Conservation (phyloP, 257 asterid genomes). For the Coffea canephora region DNA sequence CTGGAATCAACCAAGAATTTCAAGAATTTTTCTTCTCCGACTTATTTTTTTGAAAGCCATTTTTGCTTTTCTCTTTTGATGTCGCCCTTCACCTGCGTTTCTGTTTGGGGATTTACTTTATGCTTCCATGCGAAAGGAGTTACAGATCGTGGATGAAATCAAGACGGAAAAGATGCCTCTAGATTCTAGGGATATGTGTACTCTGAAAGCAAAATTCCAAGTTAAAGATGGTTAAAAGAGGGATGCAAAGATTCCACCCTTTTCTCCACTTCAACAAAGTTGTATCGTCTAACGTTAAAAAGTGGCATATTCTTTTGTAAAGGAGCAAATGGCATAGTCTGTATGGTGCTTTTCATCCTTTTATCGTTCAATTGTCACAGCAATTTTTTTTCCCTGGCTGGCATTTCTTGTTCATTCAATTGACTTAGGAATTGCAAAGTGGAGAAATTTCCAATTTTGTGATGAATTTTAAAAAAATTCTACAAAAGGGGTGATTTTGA, state of each 20-base stretch:
- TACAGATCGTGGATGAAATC: slow-evolving; percentile 7
- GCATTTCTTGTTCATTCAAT: background rate
- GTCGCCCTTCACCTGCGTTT: slow-evolving; percentile 36
- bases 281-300: slow-evolving; percentile 29
- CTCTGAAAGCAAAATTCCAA: slow-evolving; percentile 5
- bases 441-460: too few species aligned
- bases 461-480: too few species aligned
- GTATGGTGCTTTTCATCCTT: background rate
- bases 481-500: too few species aligned
- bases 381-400: background rate
- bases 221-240: slow-evolving; percentile 4
- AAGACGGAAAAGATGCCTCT: slow-evolving; percentile 17
- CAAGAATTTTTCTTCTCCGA: background rate
- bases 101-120: slow-evolving; percentile 27
- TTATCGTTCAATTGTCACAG: background rate
- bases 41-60: slow-evolving; percentile 7
- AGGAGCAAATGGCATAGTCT: slow-evolving; percentile 7
- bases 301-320: slow-evolving; percentile 25
- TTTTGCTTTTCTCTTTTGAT: slow-evolving; percentile 21
- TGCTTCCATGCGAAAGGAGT: slow-evolving; percentile 19
- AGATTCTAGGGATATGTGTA: slow-evolving; percentile 5
- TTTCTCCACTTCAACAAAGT: slow-evolving; percentile 27
- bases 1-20: background rate
- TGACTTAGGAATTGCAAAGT: background rate
- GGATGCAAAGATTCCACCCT: slow-evolving; percentile 31